phyloP scores from a whole-genome alignment of 768 basidiomycete species.

The Roridomyces roridus region DNA sequence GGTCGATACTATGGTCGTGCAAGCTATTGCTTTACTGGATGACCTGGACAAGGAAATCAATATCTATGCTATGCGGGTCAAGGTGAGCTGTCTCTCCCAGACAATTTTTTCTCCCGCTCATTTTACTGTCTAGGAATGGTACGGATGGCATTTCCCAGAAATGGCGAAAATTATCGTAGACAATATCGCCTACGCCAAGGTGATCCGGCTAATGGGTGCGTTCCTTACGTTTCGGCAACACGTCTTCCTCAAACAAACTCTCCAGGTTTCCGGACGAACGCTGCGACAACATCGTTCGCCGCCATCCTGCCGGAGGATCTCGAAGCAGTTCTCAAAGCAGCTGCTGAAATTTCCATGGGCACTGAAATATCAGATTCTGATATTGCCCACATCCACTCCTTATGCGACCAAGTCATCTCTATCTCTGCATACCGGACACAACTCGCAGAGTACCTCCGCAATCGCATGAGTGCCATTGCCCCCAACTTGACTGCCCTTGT shows the following conservation, averaged over 20 bases:
- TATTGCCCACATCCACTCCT: constrained; percentile 93
- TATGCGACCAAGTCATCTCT: constrained; percentile 98
- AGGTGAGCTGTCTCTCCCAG: constrained; percentile 58
- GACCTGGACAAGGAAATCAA: constrained; percentile 99
- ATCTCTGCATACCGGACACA: constrained; percentile 95
- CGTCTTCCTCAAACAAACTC: not conserved
- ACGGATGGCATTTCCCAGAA: constrained; percentile 99
- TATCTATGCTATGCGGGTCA: constrained; percentile 98
- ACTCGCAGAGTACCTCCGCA: constrained; percentile 94
- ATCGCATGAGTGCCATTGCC: constrained; percentile 98
- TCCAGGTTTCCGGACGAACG: constrained; percentile 93
- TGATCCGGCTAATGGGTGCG: constrained; percentile 88
- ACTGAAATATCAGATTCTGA: constrained; percentile 98
- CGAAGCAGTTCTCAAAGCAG: constrained; percentile 92
- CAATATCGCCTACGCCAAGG: constrained; percentile 96
- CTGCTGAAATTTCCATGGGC: constrained; percentile 98
- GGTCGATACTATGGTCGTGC: constrained; percentile 99
- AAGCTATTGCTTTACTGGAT: constrained; percentile 96
- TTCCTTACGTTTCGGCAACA: constrained; percentile 5
- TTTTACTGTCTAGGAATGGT: constrained; percentile 96
- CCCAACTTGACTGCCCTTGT: constrained; percentile 94
- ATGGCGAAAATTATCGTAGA: constrained; percentile 98
- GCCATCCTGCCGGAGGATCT: constrained; percentile 96
- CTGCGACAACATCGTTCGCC: constrained; percentile 83
- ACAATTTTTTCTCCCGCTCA: too few relatives aligned